Evolutionary conservation across 176 grass and related monocot genomes (phyloP).

Genomic region (Oryza meridionalis): DNA sequence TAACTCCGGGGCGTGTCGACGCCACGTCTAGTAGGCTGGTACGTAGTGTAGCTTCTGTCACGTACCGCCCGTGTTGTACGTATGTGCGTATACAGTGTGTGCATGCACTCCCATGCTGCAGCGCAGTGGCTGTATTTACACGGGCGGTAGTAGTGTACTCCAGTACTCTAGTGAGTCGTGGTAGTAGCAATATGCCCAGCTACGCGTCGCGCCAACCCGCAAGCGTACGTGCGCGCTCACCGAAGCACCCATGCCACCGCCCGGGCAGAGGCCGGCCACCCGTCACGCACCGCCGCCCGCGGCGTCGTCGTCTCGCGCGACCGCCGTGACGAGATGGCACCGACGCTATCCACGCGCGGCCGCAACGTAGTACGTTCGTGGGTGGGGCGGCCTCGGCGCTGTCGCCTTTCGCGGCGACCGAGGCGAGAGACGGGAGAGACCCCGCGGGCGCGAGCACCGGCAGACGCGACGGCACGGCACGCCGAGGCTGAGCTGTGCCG

Average conservation of each 20-base stretch:
- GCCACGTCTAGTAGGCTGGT: not conserved
- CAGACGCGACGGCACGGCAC: conserved; percentile 11
- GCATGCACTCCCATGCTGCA: not conserved
- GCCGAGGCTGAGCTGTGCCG: not conserved
- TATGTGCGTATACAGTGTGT: no score
- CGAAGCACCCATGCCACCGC: not conserved
- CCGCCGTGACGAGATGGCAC: not conserved
- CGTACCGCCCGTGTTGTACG: not conserved
- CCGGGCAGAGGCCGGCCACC: not conserved
- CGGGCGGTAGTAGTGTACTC: no score
- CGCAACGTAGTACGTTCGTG: not conserved
- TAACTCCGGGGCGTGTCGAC: not conserved
- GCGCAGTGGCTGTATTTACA: not conserved
- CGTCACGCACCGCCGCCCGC: not conserved
- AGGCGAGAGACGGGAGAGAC: not conserved
- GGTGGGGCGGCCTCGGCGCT: not conserved
- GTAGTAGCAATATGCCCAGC: not conserved
- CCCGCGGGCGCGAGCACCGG: not conserved
- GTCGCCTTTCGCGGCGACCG: conserved; percentile 37
- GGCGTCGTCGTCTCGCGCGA: not conserved
- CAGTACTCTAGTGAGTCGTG: no score
- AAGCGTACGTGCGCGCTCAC: not conserved
- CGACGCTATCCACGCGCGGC: no score
- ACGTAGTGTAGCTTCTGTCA: not conserved
- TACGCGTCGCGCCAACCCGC: not conserved